A percentile compares a stretch with the other conserved stretches of the same genome.
Conservation (phyloP, 2,329 filamentous ascomycete species). For the Diaporthe humulicola region DNA sequence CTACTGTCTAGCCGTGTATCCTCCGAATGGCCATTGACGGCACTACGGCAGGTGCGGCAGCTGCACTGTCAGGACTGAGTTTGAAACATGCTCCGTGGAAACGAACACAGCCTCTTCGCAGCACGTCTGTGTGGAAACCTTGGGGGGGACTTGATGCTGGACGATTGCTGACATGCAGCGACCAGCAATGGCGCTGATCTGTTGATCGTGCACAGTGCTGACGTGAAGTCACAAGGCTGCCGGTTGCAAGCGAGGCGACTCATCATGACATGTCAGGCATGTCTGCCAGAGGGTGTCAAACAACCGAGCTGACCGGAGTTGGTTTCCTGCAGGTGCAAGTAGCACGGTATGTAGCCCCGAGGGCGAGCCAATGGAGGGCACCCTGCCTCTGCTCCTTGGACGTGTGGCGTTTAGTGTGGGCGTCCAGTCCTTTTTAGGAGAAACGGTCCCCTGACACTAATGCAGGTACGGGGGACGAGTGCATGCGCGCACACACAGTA, state of each 20-base stretch:
- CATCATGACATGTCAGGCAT: slow-evolving; percentile 17
- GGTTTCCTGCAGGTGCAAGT: slow-evolving; percentile 25
- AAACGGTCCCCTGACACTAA: slow-evolving; percentile 42
- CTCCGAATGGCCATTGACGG: slow-evolving; percentile 7
- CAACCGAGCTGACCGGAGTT: slow-evolving; percentile 25
- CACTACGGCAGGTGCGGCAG: slow-evolving; percentile 14
- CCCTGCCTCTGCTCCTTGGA: slow-evolving; percentile 12
- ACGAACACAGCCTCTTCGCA: slow-evolving; percentile 26
- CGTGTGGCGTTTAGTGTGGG: slow-evolving; percentile 36
- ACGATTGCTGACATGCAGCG: slow-evolving; percentile 21
- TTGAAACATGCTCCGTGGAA: slow-evolving; percentile 29
- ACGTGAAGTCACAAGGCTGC: slow-evolving; percentile 18
- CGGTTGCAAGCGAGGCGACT: slow-evolving; percentile 20
- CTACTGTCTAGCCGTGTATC: slow-evolving; percentile 17
- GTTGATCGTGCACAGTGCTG: slow-evolving; percentile 30
- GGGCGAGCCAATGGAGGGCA: slow-evolving; percentile 31
- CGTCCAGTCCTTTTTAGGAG: slow-evolving; percentile 39
- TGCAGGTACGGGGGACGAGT: slow-evolving; percentile 40
- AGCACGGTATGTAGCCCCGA: slow-evolving; percentile 11
- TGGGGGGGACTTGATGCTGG: neutral
- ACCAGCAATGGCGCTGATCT: slow-evolving; percentile 16
- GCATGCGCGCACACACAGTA: slow-evolving; percentile 25
- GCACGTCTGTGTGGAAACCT: slow-evolving; percentile 22
- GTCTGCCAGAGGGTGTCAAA: slow-evolving; percentile 25
- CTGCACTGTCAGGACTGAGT: slow-evolving; percentile 25